These are phyloP conservation scores for Hypoxylon sp. DNA, from an alignment of 2,329 filamentous ascomycete species.

Conservation along the genomic window DNA sequence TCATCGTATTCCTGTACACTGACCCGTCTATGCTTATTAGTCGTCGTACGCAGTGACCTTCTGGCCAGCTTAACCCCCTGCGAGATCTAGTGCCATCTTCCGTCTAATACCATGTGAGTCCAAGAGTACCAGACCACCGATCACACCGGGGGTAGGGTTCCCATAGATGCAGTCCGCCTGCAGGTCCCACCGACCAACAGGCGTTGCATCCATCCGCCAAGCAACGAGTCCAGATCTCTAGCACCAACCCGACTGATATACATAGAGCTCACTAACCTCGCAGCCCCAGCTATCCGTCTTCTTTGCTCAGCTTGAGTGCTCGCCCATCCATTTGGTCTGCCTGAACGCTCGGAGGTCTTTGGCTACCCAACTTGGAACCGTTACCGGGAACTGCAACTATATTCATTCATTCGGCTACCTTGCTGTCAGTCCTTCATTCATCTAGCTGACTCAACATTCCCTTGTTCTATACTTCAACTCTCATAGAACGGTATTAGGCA, in stretches of 20 bases:
- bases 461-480: slow-evolving; percentile 13
- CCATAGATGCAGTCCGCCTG: slow-evolving; percentile 36
- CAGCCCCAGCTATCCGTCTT: slow-evolving; percentile 13
- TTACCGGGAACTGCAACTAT: slow-evolving; percentile 22
- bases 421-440: slow-evolving; percentile 32
- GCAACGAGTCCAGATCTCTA: slow-evolving; percentile 34
- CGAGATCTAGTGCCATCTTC: slow-evolving; percentile 19
- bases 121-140: slow-evolving; percentile 26
- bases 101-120: slow-evolving; percentile 25
- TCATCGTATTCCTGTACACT: slow-evolving; percentile 22
- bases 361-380: slow-evolving; percentile 11
- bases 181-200: slow-evolving; percentile 40
- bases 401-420: slow-evolving; percentile 33
- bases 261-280: slow-evolving; percentile 30
- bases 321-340: slow-evolving; percentile 13
- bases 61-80: slow-evolving; percentile 19
- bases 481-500: slow-evolving; percentile 1
- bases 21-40: slow-evolving; percentile 29
- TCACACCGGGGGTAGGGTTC: slow-evolving; percentile 10
- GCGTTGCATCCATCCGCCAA: slow-evolving; percentile 30
- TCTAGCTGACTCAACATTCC: not conserved
- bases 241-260: slow-evolving; percentile 35
- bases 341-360: slow-evolving; percentile 17
- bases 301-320: slow-evolving; percentile 22
- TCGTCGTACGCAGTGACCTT: slow-evolving; percentile 26